These are phyloP conservation scores for Penicillium pancosmium DNA, from an alignment of 495 filamentous ascomycete species.

Conservation along the genomic window DNA sequence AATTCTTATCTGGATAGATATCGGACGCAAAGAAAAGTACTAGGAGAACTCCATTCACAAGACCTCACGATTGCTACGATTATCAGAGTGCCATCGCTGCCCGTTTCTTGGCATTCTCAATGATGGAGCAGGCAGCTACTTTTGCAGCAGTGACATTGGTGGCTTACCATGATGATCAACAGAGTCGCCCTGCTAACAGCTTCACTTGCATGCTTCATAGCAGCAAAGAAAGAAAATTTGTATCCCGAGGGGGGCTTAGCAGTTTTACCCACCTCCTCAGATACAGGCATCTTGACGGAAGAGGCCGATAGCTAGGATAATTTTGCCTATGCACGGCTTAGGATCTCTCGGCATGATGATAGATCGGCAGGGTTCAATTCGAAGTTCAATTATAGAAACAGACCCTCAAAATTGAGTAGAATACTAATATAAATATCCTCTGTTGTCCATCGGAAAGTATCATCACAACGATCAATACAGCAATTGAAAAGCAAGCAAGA, in stretches of 20 bases:
- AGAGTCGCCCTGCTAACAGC: not conserved
- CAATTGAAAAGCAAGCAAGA: not conserved
- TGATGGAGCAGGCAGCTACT: slow-evolving; percentile 24
- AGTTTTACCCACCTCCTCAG: not conserved
- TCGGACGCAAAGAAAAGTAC: not conserved
- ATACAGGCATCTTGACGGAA: not conserved
- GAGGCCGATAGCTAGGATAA: not conserved
- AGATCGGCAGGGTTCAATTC: slow-evolving; percentile 14
- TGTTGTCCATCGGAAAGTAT: not conserved
- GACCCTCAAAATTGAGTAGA: not conserved
- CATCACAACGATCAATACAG: slow-evolving; percentile 2
- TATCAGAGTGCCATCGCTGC: not conserved
- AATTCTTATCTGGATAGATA: not conserved
- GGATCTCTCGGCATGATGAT: not conserved
- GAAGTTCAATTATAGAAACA: slow-evolving; percentile 24
- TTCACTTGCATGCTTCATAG: slow-evolving; percentile 8
- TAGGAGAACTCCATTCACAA: not conserved
- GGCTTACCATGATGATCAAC: slow-evolving; percentile 9
- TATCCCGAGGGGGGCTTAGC: not conserved
- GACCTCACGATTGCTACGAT: not conserved
- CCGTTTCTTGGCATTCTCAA: slow-evolving; percentile 20
- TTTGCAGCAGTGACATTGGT: slow-evolving; percentile 23
- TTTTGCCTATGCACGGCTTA: not conserved
- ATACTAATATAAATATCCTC: slow-evolving; percentile 16
- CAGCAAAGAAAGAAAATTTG: slow-evolving; percentile 5